Conservation (phyloP, 257 asterid genomes). For the Solanum okadae region DNA sequence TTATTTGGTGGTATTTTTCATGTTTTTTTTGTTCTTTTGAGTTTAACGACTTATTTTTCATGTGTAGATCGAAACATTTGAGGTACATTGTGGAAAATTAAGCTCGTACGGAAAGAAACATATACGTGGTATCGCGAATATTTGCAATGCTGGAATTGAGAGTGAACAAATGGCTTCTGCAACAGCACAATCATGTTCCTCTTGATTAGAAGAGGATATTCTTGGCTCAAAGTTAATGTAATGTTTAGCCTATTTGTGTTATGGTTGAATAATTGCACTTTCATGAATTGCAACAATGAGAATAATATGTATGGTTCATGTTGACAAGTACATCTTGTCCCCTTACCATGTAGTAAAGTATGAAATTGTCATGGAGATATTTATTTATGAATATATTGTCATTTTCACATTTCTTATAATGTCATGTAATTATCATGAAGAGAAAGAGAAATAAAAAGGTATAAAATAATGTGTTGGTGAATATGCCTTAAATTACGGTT, state of each 20-base stretch:
- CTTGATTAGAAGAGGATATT: slow-evolving; percentile 8
- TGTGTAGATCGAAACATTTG: slow-evolving; percentile 54
- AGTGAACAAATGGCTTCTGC: slow-evolving; percentile 72
- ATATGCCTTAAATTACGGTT: neutral
- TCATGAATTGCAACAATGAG: neutral
- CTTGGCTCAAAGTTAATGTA: neutral
- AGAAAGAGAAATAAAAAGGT: neutral
- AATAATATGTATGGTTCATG: neutral
- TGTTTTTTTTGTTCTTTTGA: neutral
- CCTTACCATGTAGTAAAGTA: neutral
- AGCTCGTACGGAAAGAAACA: slow-evolving; percentile 95
- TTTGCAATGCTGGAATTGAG: slow-evolving; percentile 73
- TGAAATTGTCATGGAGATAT: no score
- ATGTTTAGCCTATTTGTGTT: neutral
- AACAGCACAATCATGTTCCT: slow-evolving; percentile 52
- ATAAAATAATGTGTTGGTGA: neutral
- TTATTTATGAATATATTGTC: neutral
- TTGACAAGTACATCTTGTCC: neutral
- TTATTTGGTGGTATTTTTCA: neutral
- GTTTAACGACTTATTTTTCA: neutral
- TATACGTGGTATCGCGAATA: slow-evolving; percentile 80
- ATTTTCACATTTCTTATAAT: neutral
- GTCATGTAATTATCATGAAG: neutral
- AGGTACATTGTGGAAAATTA: slow-evolving; percentile 67
- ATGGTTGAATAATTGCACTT: neutral